Evolutionary conservation across 2,329 filamentous ascomycete genomes (phyloP).

Genomic region (Trichoderma sp.): DNA sequence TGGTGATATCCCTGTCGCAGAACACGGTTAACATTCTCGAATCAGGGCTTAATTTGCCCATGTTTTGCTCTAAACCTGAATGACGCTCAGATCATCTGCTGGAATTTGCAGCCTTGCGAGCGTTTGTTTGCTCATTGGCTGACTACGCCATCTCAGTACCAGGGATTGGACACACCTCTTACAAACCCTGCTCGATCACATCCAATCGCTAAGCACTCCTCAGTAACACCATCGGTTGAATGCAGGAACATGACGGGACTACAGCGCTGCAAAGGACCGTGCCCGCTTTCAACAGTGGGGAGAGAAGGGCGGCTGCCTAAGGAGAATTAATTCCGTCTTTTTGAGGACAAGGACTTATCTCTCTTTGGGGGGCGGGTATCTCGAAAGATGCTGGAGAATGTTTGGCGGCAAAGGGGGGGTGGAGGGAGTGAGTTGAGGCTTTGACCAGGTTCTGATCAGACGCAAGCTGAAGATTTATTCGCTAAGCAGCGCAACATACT

Average conservation of each 20-base stretch:
- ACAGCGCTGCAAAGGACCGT: background rate
- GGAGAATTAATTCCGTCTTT: background rate
- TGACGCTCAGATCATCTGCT: background rate
- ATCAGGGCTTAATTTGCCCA: background rate
- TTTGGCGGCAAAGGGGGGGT: background rate
- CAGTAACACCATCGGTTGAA: background rate
- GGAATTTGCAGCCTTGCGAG: background rate
- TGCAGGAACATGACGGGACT: conserved; percentile 3
- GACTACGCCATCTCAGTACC: background rate
- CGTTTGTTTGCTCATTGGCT: conserved; percentile 1
- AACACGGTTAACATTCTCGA: background rate
- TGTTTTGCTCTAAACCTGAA: background rate
- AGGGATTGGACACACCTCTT: background rate
- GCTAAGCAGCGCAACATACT: background rate
- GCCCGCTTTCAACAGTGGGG: background rate
- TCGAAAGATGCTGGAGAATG: background rate
- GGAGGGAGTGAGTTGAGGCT: background rate
- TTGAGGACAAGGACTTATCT: background rate
- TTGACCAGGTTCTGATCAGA: background rate
- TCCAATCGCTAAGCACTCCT: conserved; percentile 15
- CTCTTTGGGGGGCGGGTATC: background rate
- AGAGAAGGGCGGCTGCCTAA: background rate
- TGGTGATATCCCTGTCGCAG: background rate
- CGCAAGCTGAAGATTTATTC: background rate
- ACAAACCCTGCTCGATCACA: background rate